Conservation (phyloP, 805 yeast species). For the Naumovozyma baii region DNA sequence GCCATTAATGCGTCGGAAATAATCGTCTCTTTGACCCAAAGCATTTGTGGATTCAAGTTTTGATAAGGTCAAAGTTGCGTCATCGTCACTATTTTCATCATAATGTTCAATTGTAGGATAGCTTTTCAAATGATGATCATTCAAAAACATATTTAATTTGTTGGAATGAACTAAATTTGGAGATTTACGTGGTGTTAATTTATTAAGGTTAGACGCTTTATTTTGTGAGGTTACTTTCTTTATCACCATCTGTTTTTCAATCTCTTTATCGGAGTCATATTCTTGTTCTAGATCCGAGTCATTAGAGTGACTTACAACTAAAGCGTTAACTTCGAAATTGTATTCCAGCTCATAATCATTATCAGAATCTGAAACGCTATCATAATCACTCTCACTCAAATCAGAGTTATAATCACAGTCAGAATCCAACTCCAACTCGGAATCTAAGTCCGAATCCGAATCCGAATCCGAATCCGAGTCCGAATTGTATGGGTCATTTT, state of each 20-base stretch:
- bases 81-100: conserved; percentile 1
- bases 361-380: background rate
- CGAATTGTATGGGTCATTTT: background rate
- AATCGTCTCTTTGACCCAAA: background rate
- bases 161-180: too few relatives aligned
- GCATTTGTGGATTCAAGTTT: too few relatives aligned
- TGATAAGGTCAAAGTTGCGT: conserved; percentile 1
- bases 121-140: too few relatives aligned
- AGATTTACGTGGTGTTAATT: background rate
- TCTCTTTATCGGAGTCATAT: background rate
- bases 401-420: background rate
- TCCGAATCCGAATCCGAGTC: conserved; percentile 3
- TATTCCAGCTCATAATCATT: conserved; percentile 1
- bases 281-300: background rate
- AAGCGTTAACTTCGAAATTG: background rate
- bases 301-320: background rate
- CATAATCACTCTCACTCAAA: background rate
- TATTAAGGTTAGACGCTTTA: background rate
- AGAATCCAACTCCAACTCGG: conserved; percentile 1
- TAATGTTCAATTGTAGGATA: background rate
- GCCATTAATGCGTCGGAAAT: background rate
- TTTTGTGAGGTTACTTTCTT: background rate
- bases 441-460: conserved; percentile 1
- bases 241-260: too few relatives aligned
- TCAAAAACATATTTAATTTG: too few relatives aligned